phyloP scores from a whole-genome alignment of 148 eudicot species.

The Rhododendron vialii region DNA sequence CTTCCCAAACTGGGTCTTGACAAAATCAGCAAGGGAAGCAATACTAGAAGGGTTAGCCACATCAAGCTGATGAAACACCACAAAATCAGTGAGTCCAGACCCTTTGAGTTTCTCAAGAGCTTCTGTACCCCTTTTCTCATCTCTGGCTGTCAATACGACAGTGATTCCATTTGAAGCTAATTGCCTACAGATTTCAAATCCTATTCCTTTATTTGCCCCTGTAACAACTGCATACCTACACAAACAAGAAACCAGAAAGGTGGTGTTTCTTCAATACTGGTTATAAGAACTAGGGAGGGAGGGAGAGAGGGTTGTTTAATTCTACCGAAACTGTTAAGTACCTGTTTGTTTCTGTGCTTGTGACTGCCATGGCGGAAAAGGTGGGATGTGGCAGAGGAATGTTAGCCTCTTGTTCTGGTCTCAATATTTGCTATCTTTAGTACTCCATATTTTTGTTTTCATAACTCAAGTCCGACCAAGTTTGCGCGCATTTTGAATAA shows the following conservation, averaged over 20 bases:
- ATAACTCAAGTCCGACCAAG: too few species aligned
- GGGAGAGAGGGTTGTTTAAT: not conserved
- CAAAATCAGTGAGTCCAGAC: constrained; percentile 10
- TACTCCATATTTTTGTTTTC: too few species aligned
- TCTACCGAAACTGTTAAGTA: not conserved
- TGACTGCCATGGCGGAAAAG: not conserved
- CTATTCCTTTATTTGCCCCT: constrained; percentile 20
- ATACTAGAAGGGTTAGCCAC: constrained; percentile 20
- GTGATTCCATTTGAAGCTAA: constrained; percentile 20
- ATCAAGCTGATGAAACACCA: constrained; percentile 28
- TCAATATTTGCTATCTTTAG: not conserved
- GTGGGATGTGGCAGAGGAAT: not conserved
- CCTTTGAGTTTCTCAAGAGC: constrained; percentile 24
- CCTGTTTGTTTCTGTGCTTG: not conserved
- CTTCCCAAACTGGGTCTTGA: constrained; percentile 15
- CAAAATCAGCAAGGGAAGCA: constrained; percentile 20
- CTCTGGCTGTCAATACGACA: constrained; percentile 24
- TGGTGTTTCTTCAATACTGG: not conserved
- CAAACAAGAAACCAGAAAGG: not conserved
- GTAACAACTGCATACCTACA: constrained; percentile 23
- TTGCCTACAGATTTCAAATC: constrained; percentile 21
- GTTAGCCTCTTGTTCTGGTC: not conserved
- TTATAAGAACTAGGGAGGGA: not conserved
- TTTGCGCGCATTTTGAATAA: too few species aligned
- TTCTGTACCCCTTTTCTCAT: constrained; percentile 25